Conservation (phyloP, 768 basidiomycete species). For the Podaxis mareebaensis region DNA sequence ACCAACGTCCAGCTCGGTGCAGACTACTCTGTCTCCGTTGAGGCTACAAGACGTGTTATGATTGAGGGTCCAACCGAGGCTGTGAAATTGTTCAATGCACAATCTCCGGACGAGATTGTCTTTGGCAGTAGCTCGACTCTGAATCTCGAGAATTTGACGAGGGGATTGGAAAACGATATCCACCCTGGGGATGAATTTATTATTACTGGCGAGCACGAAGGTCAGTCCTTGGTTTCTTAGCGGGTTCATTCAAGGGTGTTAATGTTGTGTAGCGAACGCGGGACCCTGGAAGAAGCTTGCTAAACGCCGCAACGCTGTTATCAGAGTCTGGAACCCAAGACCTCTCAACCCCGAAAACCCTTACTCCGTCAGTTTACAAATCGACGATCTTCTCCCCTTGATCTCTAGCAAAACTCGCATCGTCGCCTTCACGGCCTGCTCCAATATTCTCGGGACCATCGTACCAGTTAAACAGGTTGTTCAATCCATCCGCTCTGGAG, state of each 20-base stretch:
- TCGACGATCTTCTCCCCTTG: conserved; percentile 60
- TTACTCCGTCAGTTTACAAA: conserved; percentile 58
- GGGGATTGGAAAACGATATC: conserved; percentile 58
- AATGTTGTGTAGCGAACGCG: conserved; percentile 55
- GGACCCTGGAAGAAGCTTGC: conserved; percentile 81
- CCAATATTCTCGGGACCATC: conserved; percentile 72
- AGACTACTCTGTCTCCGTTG: conserved; percentile 59
- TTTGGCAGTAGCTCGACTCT: conserved; percentile 69
- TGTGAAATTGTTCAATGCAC: conserved; percentile 63
- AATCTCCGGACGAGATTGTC: conserved; percentile 60
- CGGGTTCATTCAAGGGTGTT: background rate
- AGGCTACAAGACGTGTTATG: conserved; percentile 50
- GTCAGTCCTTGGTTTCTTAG: conserved; percentile 32
- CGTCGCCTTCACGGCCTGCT: conserved; percentile 73
- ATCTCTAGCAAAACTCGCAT: conserved; percentile 68
- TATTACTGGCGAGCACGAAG: conserved; percentile 79
- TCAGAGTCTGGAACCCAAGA: conserved; percentile 62
- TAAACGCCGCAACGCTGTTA: conserved; percentile 45
- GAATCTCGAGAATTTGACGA: conserved; percentile 68
- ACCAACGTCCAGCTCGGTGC: conserved; percentile 78
- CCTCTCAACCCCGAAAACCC: conserved; percentile 57
- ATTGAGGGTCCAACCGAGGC: conserved; percentile 51
- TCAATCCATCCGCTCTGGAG: conserved; percentile 49
- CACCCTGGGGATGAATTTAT: conserved; percentile 71
- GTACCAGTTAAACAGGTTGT: conserved; percentile 61